Percentiles rank a stretch among this genome's conserved stretches.
These are phyloP conservation scores for Acacia concinna DNA, from an alignment of 331 rosid genomes.

Conservation along the genomic window DNA sequence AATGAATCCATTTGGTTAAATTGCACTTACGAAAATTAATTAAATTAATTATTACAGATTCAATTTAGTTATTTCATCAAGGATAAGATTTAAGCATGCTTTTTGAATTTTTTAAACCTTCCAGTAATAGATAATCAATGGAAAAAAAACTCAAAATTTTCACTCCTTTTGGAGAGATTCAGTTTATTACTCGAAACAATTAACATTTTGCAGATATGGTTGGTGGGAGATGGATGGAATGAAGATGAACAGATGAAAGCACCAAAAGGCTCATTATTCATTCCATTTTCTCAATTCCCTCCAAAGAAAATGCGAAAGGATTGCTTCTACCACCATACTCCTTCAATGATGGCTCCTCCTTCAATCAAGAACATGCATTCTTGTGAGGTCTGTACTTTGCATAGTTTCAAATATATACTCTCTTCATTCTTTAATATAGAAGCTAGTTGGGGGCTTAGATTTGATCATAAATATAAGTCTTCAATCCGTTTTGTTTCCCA, in stretches of 20 bases:
- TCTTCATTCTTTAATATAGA: too few species aligned
- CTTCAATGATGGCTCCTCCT: neutral
- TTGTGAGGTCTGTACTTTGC: neutral
- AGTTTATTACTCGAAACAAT: neutral
- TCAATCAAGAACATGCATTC: neutral
- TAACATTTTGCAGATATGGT: slow-evolving; percentile 50
- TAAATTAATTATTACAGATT: too few species aligned
- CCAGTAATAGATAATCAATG: neutral
- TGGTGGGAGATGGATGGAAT: slow-evolving; percentile 67
- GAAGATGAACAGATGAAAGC: slow-evolving; percentile 53
- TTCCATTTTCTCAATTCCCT: slow-evolving; percentile 66
- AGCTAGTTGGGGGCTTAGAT: neutral
- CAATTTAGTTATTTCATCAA: neutral
- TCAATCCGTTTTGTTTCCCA: too few species aligned
- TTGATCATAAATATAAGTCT: too few species aligned
- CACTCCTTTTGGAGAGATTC: neutral
- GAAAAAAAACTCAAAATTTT: neutral
- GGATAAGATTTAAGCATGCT: neutral
- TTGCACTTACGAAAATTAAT: neutral
- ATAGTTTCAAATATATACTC: neutral
- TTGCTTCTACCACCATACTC: neutral
- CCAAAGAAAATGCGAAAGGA: slow-evolving; percentile 42
- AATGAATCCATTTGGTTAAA: neutral
- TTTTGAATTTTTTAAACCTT: neutral
- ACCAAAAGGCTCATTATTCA: slow-evolving; percentile 53